phyloP scores from a whole-genome alignment of 2,329 filamentous ascomycete species.

The Fusarium transvaalense region DNA sequence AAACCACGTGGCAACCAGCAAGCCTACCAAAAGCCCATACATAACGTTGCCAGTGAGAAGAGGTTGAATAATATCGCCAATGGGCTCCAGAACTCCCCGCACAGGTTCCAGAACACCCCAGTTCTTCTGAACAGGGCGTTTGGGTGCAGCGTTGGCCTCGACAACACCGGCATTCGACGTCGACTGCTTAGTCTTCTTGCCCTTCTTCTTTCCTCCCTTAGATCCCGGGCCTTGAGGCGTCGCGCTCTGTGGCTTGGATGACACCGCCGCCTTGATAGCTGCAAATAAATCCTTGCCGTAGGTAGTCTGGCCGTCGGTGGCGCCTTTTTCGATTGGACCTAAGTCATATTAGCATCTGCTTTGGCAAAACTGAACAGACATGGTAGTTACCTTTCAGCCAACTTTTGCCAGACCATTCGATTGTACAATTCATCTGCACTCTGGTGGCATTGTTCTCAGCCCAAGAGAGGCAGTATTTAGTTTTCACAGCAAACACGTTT shows the following conservation, averaged over 20 bases:
- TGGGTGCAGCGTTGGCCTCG: constrained; percentile 56
- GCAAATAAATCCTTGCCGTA: constrained; percentile 86
- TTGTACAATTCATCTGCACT: constrained; percentile 86
- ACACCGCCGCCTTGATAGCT: constrained; percentile 78
- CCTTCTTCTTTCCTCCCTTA: constrained; percentile 72
- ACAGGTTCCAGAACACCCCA: constrained; percentile 90
- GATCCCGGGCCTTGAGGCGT: constrained; percentile 59
- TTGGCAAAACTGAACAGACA: background rate
- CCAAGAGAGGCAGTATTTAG: constrained; percentile 95
- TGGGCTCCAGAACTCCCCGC: constrained; percentile 75
- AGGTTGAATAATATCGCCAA: constrained; percentile 76
- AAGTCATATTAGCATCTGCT: constrained; percentile 48
- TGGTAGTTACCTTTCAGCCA: constrained; percentile 88
- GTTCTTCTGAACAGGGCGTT: constrained; percentile 60
- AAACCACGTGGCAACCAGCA: constrained; percentile 82
- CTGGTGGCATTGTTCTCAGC: constrained; percentile 87
- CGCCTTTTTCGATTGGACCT: constrained; percentile 97
- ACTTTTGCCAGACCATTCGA: constrained; percentile 98
- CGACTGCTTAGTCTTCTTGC: constrained; percentile 63
- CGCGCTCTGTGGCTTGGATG: constrained; percentile 68
- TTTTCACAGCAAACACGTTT: constrained; percentile 91
- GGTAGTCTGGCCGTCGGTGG: constrained; percentile 86
- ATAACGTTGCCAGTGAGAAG: constrained; percentile 82
- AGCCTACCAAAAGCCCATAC: constrained; percentile 77
- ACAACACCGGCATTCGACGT: constrained; percentile 60